Conservation (phyloP, 345 rosid species). For the Hypericum androsaemum region DNA sequence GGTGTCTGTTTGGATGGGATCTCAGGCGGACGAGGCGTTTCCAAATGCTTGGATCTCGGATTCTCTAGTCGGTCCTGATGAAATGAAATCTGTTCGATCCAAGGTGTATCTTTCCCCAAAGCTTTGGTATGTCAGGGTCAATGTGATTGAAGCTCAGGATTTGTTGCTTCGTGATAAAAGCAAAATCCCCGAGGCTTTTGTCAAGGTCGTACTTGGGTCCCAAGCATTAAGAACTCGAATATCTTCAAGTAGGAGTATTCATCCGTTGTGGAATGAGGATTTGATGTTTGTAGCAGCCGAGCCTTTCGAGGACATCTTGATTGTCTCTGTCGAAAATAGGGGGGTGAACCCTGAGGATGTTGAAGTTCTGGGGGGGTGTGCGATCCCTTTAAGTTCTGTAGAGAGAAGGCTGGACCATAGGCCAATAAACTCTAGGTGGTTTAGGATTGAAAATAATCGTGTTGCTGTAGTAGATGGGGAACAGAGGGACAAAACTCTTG, state of each 20-base stretch:
- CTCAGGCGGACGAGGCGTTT: constrained; percentile 89
- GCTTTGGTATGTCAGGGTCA: constrained; percentile 76
- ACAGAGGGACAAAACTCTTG: constrained; percentile 44
- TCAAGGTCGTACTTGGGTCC: constrained; percentile 66
- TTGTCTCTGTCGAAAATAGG: constrained; percentile 50
- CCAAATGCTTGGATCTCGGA: constrained; percentile 92
- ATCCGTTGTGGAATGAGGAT: constrained; percentile 82
- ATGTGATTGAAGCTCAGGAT: constrained; percentile 71
- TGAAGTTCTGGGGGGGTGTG: constrained; percentile 34
- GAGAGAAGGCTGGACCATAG: constrained; percentile 91
- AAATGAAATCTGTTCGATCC: constrained; percentile 46
- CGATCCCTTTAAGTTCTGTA: constrained; percentile 34
- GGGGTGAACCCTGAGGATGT: constrained; percentile 36
- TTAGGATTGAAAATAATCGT: constrained; percentile 45
- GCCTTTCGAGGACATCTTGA: constrained; percentile 50
- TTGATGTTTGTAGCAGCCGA: constrained; percentile 72
- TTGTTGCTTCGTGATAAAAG: constrained; percentile 27
- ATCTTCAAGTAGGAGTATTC: constrained; percentile 44
- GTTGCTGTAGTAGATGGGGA: constrained; percentile 29
- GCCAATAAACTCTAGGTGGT: constrained; percentile 57
- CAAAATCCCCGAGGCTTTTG: constrained; percentile 47
- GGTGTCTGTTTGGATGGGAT: constrained; percentile 96
- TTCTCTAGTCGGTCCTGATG: constrained; percentile 34
- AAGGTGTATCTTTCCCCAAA: constrained; percentile 77
- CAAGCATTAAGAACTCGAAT: constrained; percentile 66